These are phyloP conservation scores for Eimeria praecox DNA, from an alignment of 169 alveolate genomes.

Conservation along the genomic window DNA sequence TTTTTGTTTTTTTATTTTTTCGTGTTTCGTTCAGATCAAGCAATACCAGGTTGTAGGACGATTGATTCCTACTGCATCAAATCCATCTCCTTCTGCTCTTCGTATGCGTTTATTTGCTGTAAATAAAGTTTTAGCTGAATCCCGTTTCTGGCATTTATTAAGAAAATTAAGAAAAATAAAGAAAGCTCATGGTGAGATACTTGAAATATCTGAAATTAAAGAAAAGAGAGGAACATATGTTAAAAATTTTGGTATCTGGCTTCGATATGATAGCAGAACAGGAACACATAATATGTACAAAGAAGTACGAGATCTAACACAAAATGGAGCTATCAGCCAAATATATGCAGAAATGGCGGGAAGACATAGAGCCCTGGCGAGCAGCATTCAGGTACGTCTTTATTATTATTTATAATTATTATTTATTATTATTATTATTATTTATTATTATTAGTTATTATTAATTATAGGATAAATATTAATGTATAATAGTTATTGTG, in stretches of 20 bases:
- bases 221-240: conserved; percentile 95
- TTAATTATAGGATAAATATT: not conserved
- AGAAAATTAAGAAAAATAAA: conserved; percentile 97
- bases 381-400: conserved; percentile 89
- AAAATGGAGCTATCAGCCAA: conserved; percentile 98
- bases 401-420: not conserved
- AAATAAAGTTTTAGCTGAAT: conserved; percentile 97
- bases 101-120: conserved; percentile 99
- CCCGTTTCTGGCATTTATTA: conserved; percentile 98
- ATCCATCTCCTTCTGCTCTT: conserved; percentile 94
- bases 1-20: not conserved
- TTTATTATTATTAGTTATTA: not conserved
- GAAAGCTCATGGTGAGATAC: conserved; percentile 97
- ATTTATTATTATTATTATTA: not conserved
- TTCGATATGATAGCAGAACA: conserved; percentile 98
- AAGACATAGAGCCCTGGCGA: conserved; percentile 98
- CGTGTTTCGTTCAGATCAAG: conserved; percentile 86
- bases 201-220: conserved; percentile 87
- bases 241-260: conserved; percentile 98
- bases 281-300: conserved; percentile 99
- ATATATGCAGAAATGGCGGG: conserved; percentile 99
- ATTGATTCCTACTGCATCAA: conserved; percentile 96
- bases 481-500: not conserved
- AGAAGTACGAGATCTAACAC: conserved; percentile 98
- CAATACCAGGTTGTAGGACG: conserved; percentile 98